phyloP scores from a whole-genome alignment of 2,329 filamentous ascomycete species.

The Fusarium ambrosium region DNA sequence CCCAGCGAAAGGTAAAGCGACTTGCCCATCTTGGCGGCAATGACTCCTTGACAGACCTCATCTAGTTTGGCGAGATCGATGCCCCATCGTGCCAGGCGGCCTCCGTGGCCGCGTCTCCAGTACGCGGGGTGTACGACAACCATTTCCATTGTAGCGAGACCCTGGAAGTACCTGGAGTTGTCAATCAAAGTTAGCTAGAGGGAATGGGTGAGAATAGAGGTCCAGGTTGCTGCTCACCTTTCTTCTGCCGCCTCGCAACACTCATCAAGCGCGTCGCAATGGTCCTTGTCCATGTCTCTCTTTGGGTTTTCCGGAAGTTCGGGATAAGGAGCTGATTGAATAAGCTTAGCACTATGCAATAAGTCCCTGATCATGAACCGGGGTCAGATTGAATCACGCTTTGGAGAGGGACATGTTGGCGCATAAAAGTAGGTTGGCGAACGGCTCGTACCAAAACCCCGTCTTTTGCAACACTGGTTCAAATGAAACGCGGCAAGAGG shows the following conservation, averaged over 20 bases:
- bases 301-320: background rate
- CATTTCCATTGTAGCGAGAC: constrained; percentile 3
- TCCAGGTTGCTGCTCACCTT: background rate
- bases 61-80: background rate
- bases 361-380: too few relatives aligned
- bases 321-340: background rate
- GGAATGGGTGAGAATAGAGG: background rate
- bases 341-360: too few relatives aligned
- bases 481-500: too few relatives aligned
- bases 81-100: background rate
- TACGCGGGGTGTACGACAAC: constrained; percentile 17
- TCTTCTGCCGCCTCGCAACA: background rate
- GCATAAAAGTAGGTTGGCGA: too few relatives aligned
- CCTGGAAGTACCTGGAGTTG: background rate
- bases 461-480: too few relatives aligned
- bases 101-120: constrained; percentile 13
- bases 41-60: constrained; percentile 3
- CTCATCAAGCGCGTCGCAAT: background rate
- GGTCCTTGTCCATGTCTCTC: constrained; percentile 1
- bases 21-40: constrained; percentile 6
- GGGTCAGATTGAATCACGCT: too few relatives aligned
- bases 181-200: background rate
- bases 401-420: too few relatives aligned
- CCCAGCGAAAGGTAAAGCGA: background rate
- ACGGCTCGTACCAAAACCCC: too few relatives aligned